phyloP scores from a whole-genome alignment of 2,329 filamentous ascomycete species.

The Didymella lethalis region DNA sequence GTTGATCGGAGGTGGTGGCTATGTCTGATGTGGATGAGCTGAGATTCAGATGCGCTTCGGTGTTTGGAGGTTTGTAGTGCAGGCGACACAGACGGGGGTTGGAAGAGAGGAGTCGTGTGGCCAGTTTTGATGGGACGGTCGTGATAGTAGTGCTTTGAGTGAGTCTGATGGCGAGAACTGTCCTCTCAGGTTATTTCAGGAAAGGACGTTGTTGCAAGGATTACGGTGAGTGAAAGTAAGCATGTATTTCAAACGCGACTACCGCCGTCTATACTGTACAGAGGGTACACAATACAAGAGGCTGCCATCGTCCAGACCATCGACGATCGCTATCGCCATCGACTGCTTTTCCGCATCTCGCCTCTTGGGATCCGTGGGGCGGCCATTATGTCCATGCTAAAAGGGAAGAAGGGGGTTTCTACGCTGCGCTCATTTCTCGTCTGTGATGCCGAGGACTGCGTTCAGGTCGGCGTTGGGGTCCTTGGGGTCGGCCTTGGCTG shows the following conservation, averaged over 20 bases:
- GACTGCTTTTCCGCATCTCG: slow-evolving; percentile 27
- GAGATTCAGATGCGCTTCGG: too few species aligned
- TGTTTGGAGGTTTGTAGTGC: too few species aligned
- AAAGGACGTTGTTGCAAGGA: too few species aligned
- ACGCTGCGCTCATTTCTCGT: slow-evolving; percentile 41
- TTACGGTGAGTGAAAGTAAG: background rate
- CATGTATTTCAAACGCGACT: slow-evolving; percentile 45
- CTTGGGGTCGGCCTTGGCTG: slow-evolving; percentile 70
- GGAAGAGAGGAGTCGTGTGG: too few species aligned
- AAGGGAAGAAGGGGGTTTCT: slow-evolving; percentile 32
- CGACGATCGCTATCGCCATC: slow-evolving; percentile 22
- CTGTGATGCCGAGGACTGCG: slow-evolving; percentile 58
- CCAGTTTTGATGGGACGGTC: too few species aligned
- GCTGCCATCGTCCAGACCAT: slow-evolving; percentile 27
- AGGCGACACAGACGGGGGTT: too few species aligned
- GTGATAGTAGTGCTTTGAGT: too few species aligned
- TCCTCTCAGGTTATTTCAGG: too few species aligned
- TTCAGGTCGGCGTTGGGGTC: slow-evolving; percentile 95
- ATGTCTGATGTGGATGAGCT: too few species aligned
- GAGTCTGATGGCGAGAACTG: too few species aligned
- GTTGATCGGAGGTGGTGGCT: too few species aligned
- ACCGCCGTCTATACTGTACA: slow-evolving; percentile 54
- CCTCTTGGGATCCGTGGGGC: slow-evolving; percentile 24
- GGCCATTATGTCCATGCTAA: slow-evolving; percentile 35
- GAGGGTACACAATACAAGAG: slow-evolving; percentile 52